A percentile compares a stretch with the other conserved stretches of the same genome.
Conservation (phyloP, 345 rosid species). For the Luvunga scandens region DNA sequence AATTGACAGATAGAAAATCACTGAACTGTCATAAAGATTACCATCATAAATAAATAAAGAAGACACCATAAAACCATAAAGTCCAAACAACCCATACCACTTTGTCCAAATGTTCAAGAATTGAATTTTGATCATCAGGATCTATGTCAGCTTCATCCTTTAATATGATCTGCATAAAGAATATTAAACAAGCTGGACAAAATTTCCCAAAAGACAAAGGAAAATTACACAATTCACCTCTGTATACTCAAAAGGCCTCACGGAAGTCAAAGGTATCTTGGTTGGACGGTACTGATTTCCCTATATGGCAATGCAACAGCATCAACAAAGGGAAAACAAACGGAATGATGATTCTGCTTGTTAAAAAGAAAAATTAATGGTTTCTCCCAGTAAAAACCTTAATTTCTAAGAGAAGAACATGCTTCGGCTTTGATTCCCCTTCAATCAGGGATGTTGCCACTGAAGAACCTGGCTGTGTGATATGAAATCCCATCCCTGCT, state of each 20-base stretch:
- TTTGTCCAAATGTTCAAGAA: slow-evolving; percentile 86
- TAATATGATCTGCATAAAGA: slow-evolving; percentile 61
- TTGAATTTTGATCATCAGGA: slow-evolving; percentile 91
- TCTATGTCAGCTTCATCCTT: slow-evolving; percentile 87
- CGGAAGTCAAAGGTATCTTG: slow-evolving; percentile 91
- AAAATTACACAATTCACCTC: slow-evolving; percentile 47
- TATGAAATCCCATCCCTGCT: slow-evolving; percentile 97
- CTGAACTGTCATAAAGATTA: not conserved
- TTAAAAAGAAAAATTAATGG: slow-evolving; percentile 13
- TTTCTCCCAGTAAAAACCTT: slow-evolving; percentile 49
- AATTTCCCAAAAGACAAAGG: slow-evolving; percentile 15
- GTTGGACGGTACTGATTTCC: slow-evolving; percentile 98
- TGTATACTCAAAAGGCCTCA: slow-evolving; percentile 88
- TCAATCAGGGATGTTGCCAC: slow-evolving; percentile 96
- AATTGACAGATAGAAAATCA: not conserved
- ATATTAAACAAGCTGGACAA: slow-evolving; percentile 26
- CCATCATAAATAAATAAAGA: not conserved
- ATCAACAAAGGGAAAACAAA: slow-evolving; percentile 15
- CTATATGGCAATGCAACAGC: slow-evolving; percentile 34
- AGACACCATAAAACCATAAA: slow-evolving; percentile 7
- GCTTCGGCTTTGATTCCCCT: slow-evolving; percentile 98
- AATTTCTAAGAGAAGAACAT: slow-evolving; percentile 93
- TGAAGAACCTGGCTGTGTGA: slow-evolving; percentile 99
- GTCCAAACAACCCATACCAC: slow-evolving; percentile 51
- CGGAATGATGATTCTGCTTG: slow-evolving; percentile 6